Evolutionary conservation across 2,329 filamentous ascomycete species (phyloP).

Genomic region (Cladosporium halotolerans): DNA sequence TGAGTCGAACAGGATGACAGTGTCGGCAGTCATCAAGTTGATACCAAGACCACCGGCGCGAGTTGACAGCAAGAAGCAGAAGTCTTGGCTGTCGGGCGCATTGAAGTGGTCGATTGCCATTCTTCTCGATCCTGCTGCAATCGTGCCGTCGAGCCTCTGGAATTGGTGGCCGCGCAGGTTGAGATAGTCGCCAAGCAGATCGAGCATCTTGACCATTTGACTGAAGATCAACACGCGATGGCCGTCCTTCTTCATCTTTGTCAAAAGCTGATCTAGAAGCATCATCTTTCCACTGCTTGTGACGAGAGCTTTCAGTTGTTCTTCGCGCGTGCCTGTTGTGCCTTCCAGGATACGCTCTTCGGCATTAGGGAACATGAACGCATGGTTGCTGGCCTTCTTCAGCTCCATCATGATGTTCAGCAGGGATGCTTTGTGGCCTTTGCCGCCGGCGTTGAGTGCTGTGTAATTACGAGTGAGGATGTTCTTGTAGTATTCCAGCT

Average conservation of each 20-base stretch:
- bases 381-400: constrained; percentile 98
- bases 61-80: constrained; percentile 92
- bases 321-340: constrained; percentile 68
- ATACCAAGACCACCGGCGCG: constrained; percentile 96
- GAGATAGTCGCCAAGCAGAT: constrained; percentile 91
- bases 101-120: constrained; percentile 99
- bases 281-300: constrained; percentile 99
- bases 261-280: constrained; percentile 89
- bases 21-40: constrained; percentile 98
- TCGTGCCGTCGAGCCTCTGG: constrained; percentile 91
- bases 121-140: constrained; percentile 77
- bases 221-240: constrained; percentile 98
- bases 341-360: constrained; percentile 78
- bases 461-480: constrained; percentile 95
- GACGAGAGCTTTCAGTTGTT: constrained; percentile 85
- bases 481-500: constrained; percentile 98
- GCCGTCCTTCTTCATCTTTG: constrained; percentile 86
- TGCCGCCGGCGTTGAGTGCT: constrained; percentile 82
- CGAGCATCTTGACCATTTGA: constrained; percentile 98
- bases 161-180: constrained; percentile 90
- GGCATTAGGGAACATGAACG: constrained; percentile 93
- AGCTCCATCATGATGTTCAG: constrained; percentile 99
- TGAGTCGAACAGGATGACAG: constrained; percentile 94
- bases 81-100: constrained; percentile 89
- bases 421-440: constrained; percentile 87